These are phyloP conservation scores for Penicillium goetzii DNA, from an alignment of 495 filamentous ascomycete species.

Conservation along the genomic window DNA sequence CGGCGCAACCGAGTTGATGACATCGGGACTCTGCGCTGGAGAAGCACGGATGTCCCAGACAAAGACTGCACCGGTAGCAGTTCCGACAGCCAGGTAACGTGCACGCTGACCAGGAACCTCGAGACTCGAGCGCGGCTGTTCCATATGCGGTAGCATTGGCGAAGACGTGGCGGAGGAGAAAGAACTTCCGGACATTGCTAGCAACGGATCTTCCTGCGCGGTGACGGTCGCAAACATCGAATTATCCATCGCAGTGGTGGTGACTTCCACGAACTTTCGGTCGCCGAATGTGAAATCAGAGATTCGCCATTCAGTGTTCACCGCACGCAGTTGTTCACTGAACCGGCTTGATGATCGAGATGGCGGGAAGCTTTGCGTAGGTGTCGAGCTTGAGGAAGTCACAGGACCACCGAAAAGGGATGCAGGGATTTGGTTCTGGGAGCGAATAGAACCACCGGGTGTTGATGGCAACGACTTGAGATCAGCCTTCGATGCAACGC, in stretches of 20 bases:
- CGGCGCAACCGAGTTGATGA: slow-evolving; percentile 62
- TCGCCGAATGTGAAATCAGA: slow-evolving; percentile 61
- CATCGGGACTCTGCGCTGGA: slow-evolving; percentile 49
- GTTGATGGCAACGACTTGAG: slow-evolving; percentile 19
- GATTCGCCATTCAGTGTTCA: slow-evolving; percentile 59
- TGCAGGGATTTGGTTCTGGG: slow-evolving; percentile 10
- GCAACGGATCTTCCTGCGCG: slow-evolving; percentile 73
- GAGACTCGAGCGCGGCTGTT: slow-evolving; percentile 40
- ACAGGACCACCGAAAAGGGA: slow-evolving; percentile 46
- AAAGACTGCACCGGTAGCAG: slow-evolving; percentile 72
- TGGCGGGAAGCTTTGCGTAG: slow-evolving; percentile 25
- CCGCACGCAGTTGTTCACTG: slow-evolving; percentile 19
- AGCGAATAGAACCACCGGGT: neutral
- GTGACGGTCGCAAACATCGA: slow-evolving; percentile 73
- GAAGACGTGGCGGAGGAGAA: slow-evolving; percentile 62
- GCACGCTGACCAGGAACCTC: slow-evolving; percentile 82
- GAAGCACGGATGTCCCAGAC: slow-evolving; percentile 84
- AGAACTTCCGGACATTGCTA: slow-evolving; percentile 59
- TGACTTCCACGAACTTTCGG: slow-evolving; percentile 61
- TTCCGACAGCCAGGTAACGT: slow-evolving; percentile 81
- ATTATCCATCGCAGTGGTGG: slow-evolving; percentile 71
- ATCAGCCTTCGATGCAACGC: slow-evolving; percentile 22
- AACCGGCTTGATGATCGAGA: slow-evolving; percentile 38
- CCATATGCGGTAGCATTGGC: slow-evolving; percentile 55
- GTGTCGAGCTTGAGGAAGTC: slow-evolving; percentile 11